Conservation (phyloP, 805 yeast genomes). For the Wickerhamiella spandovensis region DNA sequence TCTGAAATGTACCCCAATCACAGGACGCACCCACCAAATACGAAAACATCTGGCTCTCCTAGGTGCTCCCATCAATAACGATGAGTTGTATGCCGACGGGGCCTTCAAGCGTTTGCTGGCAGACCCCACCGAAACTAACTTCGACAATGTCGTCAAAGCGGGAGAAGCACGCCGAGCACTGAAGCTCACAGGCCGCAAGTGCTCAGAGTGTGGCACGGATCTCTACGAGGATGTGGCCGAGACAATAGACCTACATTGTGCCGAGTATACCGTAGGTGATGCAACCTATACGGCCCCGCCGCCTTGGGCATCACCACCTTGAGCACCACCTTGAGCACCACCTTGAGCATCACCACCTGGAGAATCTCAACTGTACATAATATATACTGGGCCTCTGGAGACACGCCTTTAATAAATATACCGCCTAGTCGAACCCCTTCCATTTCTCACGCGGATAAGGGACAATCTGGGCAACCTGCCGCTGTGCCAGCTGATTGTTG, state of each 20-base stretch:
- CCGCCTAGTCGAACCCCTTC: neutral
- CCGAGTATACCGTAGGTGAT: constrained; percentile 4
- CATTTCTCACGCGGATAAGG: neutral
- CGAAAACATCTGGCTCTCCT: constrained; percentile 77
- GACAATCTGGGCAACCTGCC: neutral
- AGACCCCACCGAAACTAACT: constrained; percentile 10
- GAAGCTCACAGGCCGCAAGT: constrained; percentile 12
- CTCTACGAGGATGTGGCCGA: constrained; percentile 6
- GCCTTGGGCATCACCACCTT: neutral
- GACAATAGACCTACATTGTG: constrained; percentile 16
- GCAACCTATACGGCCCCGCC: neutral
- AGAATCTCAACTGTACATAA: no score
- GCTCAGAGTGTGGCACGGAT: constrained; percentile 15
- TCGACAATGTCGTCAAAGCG: constrained; percentile 4
- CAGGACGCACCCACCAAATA: constrained; percentile 93
- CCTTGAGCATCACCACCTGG: no score
- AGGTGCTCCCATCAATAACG: constrained; percentile 82
- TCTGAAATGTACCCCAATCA: constrained; percentile 67
- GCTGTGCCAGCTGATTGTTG: constrained; percentile 1
- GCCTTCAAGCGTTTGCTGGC: constrained; percentile 5
- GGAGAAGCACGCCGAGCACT: constrained; percentile 5
- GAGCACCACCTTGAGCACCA: neutral
- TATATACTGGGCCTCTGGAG: no score
- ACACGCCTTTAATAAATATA: no score
- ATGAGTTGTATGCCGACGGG: constrained; percentile 56